Evolutionary conservation across 2,329 filamentous ascomycete species (phyloP).

Genomic region (Tolypocladium ophioglossoides): DNA sequence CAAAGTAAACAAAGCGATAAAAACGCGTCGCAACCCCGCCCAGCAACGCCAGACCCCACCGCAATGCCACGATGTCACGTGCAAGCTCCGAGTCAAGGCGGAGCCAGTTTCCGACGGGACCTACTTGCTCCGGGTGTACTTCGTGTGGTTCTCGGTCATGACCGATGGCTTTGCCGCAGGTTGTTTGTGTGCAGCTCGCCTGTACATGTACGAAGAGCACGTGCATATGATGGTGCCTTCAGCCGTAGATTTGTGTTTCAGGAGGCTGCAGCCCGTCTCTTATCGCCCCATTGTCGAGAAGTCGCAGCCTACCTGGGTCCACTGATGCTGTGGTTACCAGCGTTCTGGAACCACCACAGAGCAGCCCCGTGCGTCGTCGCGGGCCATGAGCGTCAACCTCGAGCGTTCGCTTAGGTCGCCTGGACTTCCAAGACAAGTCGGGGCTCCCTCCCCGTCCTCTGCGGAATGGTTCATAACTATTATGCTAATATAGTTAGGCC

Average conservation of each 20-base stretch:
- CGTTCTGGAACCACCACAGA: background rate
- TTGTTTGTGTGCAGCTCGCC: background rate
- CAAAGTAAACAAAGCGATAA: constrained; percentile 12
- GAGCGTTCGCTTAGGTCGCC: background rate
- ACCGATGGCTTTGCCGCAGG: background rate
- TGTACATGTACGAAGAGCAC: background rate
- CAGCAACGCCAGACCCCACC: constrained; percentile 3
- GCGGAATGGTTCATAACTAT: background rate
- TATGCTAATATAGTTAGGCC: background rate
- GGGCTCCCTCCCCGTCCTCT: background rate
- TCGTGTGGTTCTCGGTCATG: background rate
- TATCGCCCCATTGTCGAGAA: background rate
- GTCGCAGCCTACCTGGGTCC: background rate
- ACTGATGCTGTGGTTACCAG: background rate
- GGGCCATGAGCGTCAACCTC: background rate
- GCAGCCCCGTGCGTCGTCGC: background rate
- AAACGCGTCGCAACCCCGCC: constrained; percentile 9
- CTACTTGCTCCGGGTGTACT: background rate
- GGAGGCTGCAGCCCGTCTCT: background rate
- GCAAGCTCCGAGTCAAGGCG: background rate
- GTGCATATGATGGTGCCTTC: background rate
- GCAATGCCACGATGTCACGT: constrained; percentile 10
- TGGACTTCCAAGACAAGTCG: background rate
- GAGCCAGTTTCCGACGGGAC: background rate
- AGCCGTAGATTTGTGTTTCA: background rate